Evolutionary conservation across 768 basidiomycete genomes (phyloP).

Genomic region (Naematelia aurantialba): DNA sequence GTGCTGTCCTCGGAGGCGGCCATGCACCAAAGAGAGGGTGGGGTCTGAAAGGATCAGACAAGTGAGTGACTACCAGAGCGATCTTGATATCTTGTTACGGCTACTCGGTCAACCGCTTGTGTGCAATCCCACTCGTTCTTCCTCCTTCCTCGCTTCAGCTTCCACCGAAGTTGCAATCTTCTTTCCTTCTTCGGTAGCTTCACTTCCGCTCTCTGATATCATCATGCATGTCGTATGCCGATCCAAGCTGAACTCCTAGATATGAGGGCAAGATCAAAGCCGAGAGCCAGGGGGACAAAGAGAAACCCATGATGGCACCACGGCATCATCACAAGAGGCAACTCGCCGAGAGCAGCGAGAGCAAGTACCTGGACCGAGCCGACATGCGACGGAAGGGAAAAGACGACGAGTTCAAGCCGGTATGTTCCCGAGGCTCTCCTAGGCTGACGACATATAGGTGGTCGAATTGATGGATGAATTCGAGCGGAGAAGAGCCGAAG

Average conservation of each 20-base stretch:
- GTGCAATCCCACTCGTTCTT: background rate
- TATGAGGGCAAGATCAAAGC: constrained; percentile 7
- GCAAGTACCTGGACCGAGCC: constrained; percentile 49
- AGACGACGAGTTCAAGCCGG: constrained; percentile 45
- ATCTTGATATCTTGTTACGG: background rate
- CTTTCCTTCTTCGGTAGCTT: background rate
- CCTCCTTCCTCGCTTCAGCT: background rate
- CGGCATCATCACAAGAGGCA: constrained; percentile 33
- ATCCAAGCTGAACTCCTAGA: background rate
- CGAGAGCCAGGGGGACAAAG: constrained; percentile 18
- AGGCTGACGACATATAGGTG: constrained; percentile 54
- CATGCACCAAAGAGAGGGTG: constrained; percentile 29
- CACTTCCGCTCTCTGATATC: background rate
- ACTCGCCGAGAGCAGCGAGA: constrained; percentile 25
- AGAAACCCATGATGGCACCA: constrained; percentile 34
- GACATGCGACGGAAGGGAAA: constrained; percentile 42
- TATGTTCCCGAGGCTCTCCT: constrained; percentile 7
- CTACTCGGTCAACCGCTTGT: no score
- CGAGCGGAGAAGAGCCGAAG: constrained; percentile 60
- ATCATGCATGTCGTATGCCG: background rate
- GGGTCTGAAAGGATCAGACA: constrained; percentile 12
- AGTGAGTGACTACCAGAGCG: background rate
- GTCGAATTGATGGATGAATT: constrained; percentile 80
- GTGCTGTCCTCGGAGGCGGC: constrained; percentile 24
- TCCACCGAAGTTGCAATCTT: no score